Evolutionary conservation across 129 eudicot genomes (phyloP).

Genomic region (Helianthus tuberosus): DNA sequence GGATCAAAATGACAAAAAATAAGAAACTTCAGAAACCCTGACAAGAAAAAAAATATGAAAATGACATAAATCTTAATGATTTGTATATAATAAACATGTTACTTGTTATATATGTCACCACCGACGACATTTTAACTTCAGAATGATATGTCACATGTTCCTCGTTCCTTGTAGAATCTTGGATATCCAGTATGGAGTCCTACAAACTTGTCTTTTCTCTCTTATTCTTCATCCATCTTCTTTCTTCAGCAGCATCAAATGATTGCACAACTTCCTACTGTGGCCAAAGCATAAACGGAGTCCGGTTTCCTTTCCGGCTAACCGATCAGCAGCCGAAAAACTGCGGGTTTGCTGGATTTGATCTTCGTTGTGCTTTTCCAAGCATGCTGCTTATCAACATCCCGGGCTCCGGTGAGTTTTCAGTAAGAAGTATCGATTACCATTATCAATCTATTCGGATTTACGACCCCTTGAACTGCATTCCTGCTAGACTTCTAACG

Average conservation of each 20-base stretch:
- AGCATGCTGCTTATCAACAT: slow-evolving; percentile 30
- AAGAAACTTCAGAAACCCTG: no score
- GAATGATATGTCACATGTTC: no score
- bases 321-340: slow-evolving; percentile 25
- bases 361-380: slow-evolving; percentile 39
- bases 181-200: slow-evolving; percentile 10
- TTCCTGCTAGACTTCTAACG: slow-evolving; percentile 39
- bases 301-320: slow-evolving; percentile 56
- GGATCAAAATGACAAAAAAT: no score
- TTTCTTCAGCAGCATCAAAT: slow-evolving; percentile 26
- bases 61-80: no score
- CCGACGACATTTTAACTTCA: no score
- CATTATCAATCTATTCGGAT: slow-evolving; percentile 42
- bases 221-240: slow-evolving; percentile 20
- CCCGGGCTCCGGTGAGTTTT: slow-evolving; percentile 52
- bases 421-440: slow-evolving; percentile 52
- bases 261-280: slow-evolving; percentile 43
- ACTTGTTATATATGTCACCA: no score
- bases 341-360: slow-evolving; percentile 53
- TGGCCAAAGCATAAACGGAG: slow-evolving; percentile 13
- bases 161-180: no score
- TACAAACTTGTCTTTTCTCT: slow-evolving; percentile 4
- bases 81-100: no score
- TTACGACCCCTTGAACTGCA: slow-evolving; percentile 52
- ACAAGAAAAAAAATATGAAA: no score